Base-by-base conservation (phyloP, 768 basidiomycete species). In the Kwoniella shandongensis region DNA sequence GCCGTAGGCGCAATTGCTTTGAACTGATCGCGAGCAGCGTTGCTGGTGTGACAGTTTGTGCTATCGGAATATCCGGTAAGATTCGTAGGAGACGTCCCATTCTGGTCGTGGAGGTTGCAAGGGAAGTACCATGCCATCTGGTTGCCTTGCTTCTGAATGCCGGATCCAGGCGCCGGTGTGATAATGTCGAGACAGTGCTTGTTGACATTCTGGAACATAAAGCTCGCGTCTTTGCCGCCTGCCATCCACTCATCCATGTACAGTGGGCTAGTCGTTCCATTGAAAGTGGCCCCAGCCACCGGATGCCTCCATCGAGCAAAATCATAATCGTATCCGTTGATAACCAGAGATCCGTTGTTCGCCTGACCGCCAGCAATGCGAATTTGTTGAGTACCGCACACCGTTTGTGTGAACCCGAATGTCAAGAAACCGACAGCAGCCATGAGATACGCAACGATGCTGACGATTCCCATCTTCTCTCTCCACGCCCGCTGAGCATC, bases 401-500 rank as follows among this genome's bases (percentile, higher is more conserved):
- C 96, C 51, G 85, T 79, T 71, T 91, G 84, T 10, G 92, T 97
- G 81, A 99, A 99, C 7, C 96, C 96, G 78, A 99, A 99, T 11
- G 96, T 99, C 73, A 99, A 81, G 84, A 91, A 99, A 72, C 93
- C 96, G 69, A 99, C 96, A 51, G 80, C 84, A 17, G 89, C 88
- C 93, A 98, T 96, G 61, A 92, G 82, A n/a, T 77, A 4, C 15
- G 83, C 74, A 70, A 94, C 90, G 76, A 97, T 81, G 63, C 81
- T 80, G 46, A 99, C 80, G 23, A 99, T 83, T 7, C 94, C 96
- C 78, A 97, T 91, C 80, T 99, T 99, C 79, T 99, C 96, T 62
- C 96, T 83, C 93, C 93, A 99, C 40, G 96, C 96, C 46, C 91
- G 85, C 75, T 96, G 92, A 65, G 88, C 88, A 63, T 99, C 96